Evolutionary conservation across 768 basidiomycete genomes (phyloP).

Genomic region (Neoboletus subvelutipes): DNA sequence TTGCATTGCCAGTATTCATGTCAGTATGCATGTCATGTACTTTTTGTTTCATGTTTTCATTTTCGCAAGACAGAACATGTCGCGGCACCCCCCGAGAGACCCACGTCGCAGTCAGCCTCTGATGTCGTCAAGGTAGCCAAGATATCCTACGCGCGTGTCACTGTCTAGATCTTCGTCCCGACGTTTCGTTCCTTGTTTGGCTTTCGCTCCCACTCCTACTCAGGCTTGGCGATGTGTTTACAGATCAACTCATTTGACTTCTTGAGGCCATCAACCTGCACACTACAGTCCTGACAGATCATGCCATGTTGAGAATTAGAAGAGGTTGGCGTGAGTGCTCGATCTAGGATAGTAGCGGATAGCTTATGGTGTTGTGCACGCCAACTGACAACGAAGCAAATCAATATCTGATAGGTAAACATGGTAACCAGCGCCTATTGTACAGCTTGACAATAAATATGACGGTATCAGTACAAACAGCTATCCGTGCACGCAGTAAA

Average conservation of each 20-base stretch:
- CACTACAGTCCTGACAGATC: neutral
- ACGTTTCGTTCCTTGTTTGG: neutral
- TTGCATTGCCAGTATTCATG: constrained; percentile 1
- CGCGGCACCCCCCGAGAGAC: neutral
- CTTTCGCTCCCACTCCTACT: neutral
- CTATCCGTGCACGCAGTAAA: neutral
- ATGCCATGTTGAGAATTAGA: neutral
- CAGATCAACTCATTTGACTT: no score
- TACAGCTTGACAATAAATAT: constrained; percentile 9
- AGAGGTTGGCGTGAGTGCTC: neutral
- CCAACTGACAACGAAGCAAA: neutral
- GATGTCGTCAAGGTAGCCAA: neutral
- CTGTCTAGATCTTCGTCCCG: neutral
- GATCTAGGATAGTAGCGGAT: neutral
- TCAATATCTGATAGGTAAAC: neutral
- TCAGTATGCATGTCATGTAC: constrained; percentile 3
- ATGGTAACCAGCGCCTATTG: neutral
- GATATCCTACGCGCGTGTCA: no score
- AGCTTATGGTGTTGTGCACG: neutral
- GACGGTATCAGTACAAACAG: neutral
- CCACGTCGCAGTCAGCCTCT: neutral
- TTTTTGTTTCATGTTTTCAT: constrained; percentile 18
- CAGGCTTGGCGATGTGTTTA: no score
- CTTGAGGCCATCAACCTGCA: neutral
- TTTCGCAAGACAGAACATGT: neutral